Conservation (phyloP, 805 yeast species). For the Ascoidea rubescens region DNA sequence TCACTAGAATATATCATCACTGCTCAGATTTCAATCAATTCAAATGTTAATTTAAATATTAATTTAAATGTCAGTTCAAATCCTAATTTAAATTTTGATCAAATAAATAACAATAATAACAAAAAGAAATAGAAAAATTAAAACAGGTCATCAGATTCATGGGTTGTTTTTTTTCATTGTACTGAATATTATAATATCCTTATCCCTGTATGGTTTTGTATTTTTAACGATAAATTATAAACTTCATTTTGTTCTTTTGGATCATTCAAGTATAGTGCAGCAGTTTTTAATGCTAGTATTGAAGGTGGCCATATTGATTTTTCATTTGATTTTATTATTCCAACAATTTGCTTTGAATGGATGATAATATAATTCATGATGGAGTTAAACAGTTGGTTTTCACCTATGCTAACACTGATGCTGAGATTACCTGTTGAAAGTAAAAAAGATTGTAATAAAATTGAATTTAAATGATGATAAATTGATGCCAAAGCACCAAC, state of each 20-base stretch:
- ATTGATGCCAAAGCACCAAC: background rate
- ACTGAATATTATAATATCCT: background rate
- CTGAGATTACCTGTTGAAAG: background rate
- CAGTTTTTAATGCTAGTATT: background rate
- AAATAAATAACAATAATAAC: too few relatives aligned
- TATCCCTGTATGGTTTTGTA: background rate
- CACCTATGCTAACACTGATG: background rate
- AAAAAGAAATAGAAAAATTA: background rate
- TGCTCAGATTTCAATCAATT: too few relatives aligned
- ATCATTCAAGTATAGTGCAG: background rate
- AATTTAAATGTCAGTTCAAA: too few relatives aligned
- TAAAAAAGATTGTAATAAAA: background rate
- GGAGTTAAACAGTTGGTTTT: too few relatives aligned
- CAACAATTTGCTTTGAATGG: background rate
- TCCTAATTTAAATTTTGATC: too few relatives aligned
- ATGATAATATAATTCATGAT: background rate
- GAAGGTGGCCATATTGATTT: background rate
- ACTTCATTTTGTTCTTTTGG: background rate
- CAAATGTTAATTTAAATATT: too few relatives aligned
- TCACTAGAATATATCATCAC: too few relatives aligned
- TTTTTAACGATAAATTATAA: background rate
- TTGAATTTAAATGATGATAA: background rate
- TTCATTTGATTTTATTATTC: background rate
- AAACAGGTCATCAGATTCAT: background rate
- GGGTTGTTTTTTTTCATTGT: too few relatives aligned